Base-by-base conservation (phyloP, 2,329 filamentous ascomycete species). In the Atkinsonella hypoxylon region DNA sequence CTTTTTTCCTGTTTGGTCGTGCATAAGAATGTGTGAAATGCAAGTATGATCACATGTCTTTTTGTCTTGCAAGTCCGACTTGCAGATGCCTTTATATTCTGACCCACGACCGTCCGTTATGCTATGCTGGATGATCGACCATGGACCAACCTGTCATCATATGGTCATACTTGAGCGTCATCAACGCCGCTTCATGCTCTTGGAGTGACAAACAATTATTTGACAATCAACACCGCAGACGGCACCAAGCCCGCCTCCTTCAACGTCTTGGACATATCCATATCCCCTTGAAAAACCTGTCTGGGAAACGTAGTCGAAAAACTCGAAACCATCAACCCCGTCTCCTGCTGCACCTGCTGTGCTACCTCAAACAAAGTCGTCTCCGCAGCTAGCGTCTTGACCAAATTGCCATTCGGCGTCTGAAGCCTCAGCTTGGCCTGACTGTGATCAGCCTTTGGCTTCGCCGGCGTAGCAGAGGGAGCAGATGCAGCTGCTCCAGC, bases 281-380 rank as follows among this genome's bases (percentile, higher is more conserved):
- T 58, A 55, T 74, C 65, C 18, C 74, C 83, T 66, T 73, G 71
- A 56, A 85, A 97, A 0, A 81, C 79, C 74, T 96, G 95, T 62
- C 80, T 82, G 0, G 93, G 93, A 60, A 94, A 97, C 18, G 83
- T 96, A 59, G 85, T 86, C 1, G 84, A 81, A 64, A 98, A 96
- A 59, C 81, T 89, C 22, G 74, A 78, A 13, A 94, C 85, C 2
- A 80, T 69, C 5, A 79, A 66, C 0, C 86, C 88, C 47, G 79
- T 82, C 63, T 96, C 88, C 47, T 78, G 67, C 63, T 81, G 73
- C 22, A 98, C 64, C 52, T 83, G 78, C 59, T 90, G 81, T 0
- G 87, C 89, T 47, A 98, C 83, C 70, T 98, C 91, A 60, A 95
- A 95, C 11, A 98, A 71, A 0, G 93, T 97, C 3, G 89, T 94